Evolutionary conservation across 2,329 filamentous ascomycete genomes (phyloP).

Genomic region (Alternaria solani): DNA sequence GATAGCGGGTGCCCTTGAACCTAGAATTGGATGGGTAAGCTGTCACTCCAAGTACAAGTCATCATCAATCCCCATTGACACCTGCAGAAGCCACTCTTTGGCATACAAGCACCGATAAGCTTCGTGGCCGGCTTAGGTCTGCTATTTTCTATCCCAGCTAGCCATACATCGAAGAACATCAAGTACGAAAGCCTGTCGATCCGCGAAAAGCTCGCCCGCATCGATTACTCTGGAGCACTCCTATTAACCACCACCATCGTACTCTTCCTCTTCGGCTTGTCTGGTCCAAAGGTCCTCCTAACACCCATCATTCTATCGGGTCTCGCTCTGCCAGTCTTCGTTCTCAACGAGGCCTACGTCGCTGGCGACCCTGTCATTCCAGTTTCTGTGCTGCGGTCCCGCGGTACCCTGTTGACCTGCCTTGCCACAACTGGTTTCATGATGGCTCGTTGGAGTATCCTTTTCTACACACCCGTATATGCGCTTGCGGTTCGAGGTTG

Average conservation of each 20-base stretch:
- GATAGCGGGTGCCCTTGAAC: slow-evolving; percentile 71
- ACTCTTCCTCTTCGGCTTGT: slow-evolving; percentile 75
- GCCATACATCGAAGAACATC: slow-evolving; percentile 48
- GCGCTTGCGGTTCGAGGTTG: slow-evolving; percentile 78
- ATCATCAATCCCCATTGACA: slow-evolving; percentile 9
- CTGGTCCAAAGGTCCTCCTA: slow-evolving; percentile 67
- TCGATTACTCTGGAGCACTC: slow-evolving; percentile 78
- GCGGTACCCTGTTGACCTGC: slow-evolving; percentile 76
- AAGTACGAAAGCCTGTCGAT: slow-evolving; percentile 50
- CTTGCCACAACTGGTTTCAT: slow-evolving; percentile 79
- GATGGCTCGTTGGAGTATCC: slow-evolving; percentile 79
- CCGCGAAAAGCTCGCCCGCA: slow-evolving; percentile 65
- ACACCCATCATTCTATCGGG: slow-evolving; percentile 68
- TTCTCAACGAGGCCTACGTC: slow-evolving; percentile 69
- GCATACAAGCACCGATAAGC: slow-evolving; percentile 72
- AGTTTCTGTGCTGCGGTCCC: slow-evolving; percentile 71
- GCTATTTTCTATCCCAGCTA: slow-evolving; percentile 70
- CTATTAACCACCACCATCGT: slow-evolving; percentile 65
- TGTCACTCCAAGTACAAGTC: not conserved
- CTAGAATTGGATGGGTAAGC: slow-evolving; percentile 73
- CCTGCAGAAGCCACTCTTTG: slow-evolving; percentile 73
- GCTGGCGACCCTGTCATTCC: slow-evolving; percentile 78
- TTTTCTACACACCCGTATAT: slow-evolving; percentile 84
- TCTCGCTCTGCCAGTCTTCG: slow-evolving; percentile 61
- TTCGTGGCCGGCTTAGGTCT: slow-evolving; percentile 69